phyloP scores from a whole-genome alignment of 2,329 filamentous ascomycete genomes.

The Penicillium sp. region DNA sequence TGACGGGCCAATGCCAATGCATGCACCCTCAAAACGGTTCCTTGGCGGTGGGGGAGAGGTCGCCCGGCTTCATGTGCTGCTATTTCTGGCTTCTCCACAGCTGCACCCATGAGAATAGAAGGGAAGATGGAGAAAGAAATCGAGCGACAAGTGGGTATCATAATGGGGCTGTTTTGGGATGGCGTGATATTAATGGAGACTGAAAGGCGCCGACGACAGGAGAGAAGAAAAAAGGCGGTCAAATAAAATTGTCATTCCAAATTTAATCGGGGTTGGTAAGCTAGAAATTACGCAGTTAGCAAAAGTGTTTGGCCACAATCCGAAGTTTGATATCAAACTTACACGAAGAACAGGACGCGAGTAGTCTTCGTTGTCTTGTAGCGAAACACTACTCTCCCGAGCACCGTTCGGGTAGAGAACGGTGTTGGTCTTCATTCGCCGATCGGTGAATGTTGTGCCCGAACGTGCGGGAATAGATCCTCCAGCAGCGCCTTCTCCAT shows the following conservation, averaged over 20 bases:
- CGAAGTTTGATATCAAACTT: constrained; percentile 19
- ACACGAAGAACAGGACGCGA: constrained; percentile 48
- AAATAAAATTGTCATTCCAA: constrained; percentile 9
- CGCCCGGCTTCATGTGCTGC: constrained; percentile 2
- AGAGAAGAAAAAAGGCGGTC: constrained; percentile 16
- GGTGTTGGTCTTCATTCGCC: constrained; percentile 46
- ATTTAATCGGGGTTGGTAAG: constrained; percentile 39
- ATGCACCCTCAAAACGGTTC: not conserved
- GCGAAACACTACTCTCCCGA: constrained; percentile 46
- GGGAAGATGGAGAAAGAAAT: constrained; percentile 19
- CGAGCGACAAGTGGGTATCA: constrained; percentile 42
- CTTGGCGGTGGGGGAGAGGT: not conserved
- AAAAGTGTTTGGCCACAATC: not conserved
- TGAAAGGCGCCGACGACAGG: constrained; percentile 17
- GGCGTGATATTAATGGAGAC: constrained; percentile 29
- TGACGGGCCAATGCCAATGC: not conserved
- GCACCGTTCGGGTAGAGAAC: constrained; percentile 43
- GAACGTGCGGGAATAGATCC: constrained; percentile 20
- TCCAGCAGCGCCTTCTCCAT: constrained; percentile 15
- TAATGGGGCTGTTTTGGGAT: constrained; percentile 37
- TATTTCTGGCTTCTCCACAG: not conserved
- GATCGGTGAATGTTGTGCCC: constrained; percentile 43
- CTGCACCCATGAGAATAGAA: constrained; percentile 19
- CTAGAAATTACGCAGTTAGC: constrained; percentile 25
- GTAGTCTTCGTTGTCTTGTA: constrained; percentile 52